Evolutionary conservation across 176 grass and related monocot species (phyloP), one percentile per base, ranked within the genome.

Genomic region (Urochloa ruziziensis): DNA sequence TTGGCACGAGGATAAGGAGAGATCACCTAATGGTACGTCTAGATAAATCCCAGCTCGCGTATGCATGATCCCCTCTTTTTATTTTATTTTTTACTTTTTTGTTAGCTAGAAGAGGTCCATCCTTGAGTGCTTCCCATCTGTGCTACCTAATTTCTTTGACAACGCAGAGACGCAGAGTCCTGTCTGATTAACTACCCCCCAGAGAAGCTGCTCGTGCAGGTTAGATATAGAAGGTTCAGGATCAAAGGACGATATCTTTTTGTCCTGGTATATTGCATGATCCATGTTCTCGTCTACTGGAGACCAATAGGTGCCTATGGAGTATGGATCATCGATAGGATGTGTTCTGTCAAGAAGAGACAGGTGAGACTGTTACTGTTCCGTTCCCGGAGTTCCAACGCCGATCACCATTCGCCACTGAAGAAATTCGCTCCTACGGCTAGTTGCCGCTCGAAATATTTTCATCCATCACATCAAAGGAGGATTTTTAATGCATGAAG

Each of bases 131-230:
- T 67, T 80, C 76, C 68, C 67, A 81, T 63, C 82, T 10, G 70
- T 80, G 34, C 71, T 4, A 85, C 65, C 83, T 90, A 48, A 73
- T 60, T 73, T 49, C 47, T 59, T 86, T 59, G 83, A 83, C 73
- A 59, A 49, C 70, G 7, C 73, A 72, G 52, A 6, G 14, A 49
- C 70, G 7, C 73, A 72, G 52, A 6, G 14, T 65, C 14, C 53
- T 52, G 52, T 42, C 29, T n/a, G 72, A 48, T 19, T 37, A 67
- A 74, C 67, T 49, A 30, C 28, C 10, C 80, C 23, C 81, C 23
- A 4, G 15, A 62, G 51, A 67, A 79, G 48, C 29, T 79, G 48
- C 23, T 84, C 81, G 0, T 47, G 10, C 56, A 80, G 62, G 62
- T 80, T 25, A 54, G n/a, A n/a, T n/a, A n/a, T n/a, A n/a, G 77